phyloP scores from a whole-genome alignment of 495 filamentous ascomycete genomes.

The Hypoxylon trugodes region DNA sequence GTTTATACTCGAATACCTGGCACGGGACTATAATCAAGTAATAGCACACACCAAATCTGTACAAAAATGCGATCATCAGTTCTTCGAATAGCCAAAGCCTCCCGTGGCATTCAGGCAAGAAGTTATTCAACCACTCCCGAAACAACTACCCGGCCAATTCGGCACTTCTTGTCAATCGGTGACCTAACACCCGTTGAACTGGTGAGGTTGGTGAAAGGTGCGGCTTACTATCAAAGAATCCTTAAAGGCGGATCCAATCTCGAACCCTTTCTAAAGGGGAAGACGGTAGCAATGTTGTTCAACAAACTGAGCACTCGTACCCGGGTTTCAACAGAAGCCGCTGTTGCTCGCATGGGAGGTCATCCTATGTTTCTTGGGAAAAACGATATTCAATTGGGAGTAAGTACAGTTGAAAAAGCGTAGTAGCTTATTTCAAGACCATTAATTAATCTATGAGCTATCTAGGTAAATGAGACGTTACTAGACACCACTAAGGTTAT shows the following conservation, averaged over 20 bases:
- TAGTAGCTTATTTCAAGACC: not conserved
- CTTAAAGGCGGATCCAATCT: conserved; percentile 77
- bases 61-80: conserved; percentile 36
- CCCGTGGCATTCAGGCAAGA: conserved; percentile 33
- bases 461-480: conserved; percentile 84
- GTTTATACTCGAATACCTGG: too few relatives aligned
- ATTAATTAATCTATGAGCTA: conserved; percentile 13
- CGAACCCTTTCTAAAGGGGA: conserved; percentile 69
- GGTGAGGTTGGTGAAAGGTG: conserved; percentile 81
- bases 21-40: too few relatives aligned
- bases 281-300: conserved; percentile 95
- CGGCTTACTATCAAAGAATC: conserved; percentile 77
- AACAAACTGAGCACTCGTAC: conserved; percentile 93
- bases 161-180: conserved; percentile 89
- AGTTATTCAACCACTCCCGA: conserved; percentile 42
- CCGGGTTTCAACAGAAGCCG: conserved; percentile 89
- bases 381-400: conserved; percentile 94
- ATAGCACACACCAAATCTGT: too few relatives aligned
- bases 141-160: conserved; percentile 47
- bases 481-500: conserved; percentile 89
- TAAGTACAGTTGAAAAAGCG: conserved; percentile 48
- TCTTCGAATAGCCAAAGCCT: conserved; percentile 22
- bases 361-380: conserved; percentile 96
- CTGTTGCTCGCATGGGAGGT: conserved; percentile 81
- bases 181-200: conserved; percentile 85